These are phyloP conservation scores for Mycena galericulata DNA, from an alignment of 768 basidiomycete species.

Conservation along the genomic window DNA sequence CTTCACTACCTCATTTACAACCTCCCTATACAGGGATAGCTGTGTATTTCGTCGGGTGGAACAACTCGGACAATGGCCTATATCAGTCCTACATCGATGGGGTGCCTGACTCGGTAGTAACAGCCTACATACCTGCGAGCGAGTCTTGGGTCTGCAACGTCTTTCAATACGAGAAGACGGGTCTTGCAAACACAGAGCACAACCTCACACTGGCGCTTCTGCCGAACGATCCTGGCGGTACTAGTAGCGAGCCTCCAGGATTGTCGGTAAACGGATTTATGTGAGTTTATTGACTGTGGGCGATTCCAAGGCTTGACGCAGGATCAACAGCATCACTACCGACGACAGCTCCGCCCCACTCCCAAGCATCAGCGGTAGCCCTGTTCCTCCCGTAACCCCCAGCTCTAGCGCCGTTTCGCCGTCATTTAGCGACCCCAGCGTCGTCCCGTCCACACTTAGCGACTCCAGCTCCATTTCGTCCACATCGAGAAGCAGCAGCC, in stretches of 20 bases:
- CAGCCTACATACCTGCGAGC: background rate
- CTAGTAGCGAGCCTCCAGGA: background rate
- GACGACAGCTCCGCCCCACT: background rate
- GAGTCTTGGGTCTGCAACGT: no score
- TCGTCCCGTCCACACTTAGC: background rate
- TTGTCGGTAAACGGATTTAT: background rate
- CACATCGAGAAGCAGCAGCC: background rate
- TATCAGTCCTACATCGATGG: constrained; percentile 11
- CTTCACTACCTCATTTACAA: background rate
- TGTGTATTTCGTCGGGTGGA: constrained; percentile 8
- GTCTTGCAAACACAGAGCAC: background rate
- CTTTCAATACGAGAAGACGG: background rate
- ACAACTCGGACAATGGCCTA: constrained; percentile 6
- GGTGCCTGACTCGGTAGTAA: constrained; percentile 3
- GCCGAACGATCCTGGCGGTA: background rate
- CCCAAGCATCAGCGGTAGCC: background rate
- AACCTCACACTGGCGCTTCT: constrained; percentile 6
- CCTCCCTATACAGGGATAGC: background rate
- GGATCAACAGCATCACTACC: constrained; percentile 4
- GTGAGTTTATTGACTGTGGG: background rate
- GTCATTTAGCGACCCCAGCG: background rate
- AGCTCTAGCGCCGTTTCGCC: background rate
- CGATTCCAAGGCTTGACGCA: background rate
- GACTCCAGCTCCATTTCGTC: background rate
- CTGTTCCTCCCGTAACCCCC: background rate